A percentile compares a stretch with the other conserved stretches of the same genome.
phyloP scores from a whole-genome alignment of 176 grass and related monocot genomes.

The Olyra latifolia region DNA sequence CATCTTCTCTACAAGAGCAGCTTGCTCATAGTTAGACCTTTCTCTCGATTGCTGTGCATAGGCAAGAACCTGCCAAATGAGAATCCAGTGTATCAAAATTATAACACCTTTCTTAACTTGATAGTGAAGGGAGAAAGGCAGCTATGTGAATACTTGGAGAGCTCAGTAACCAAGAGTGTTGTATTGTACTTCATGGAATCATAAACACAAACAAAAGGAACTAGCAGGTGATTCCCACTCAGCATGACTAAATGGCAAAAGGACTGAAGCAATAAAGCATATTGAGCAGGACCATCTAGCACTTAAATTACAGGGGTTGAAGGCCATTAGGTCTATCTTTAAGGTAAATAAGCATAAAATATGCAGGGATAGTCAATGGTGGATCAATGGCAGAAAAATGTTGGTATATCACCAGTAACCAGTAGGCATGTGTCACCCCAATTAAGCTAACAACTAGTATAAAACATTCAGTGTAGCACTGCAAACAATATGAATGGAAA shows the following conservation, averaged over 20 bases:
- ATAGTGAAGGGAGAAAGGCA: not conserved
- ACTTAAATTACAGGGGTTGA: not conserved
- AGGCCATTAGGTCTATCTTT: not conserved
- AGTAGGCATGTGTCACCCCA: not conserved
- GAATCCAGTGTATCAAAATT: constrained; percentile 22
- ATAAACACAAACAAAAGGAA: not conserved
- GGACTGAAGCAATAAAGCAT: constrained; percentile 11
- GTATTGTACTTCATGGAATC: constrained; percentile 15
- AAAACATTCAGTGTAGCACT: constrained; percentile 9
- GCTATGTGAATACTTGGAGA: not conserved
- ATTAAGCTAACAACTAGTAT: constrained; percentile 1
- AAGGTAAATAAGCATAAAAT: not conserved
- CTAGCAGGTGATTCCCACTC: not conserved
- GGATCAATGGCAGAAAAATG: not conserved
- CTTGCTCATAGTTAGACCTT: constrained; percentile 93
- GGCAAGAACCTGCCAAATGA: constrained; percentile 68
- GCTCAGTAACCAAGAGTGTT: not conserved
- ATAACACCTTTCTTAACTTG: constrained; percentile 15
- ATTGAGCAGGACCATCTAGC: not conserved
- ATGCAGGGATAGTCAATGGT: not conserved
- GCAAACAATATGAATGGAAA: constrained; percentile 17
- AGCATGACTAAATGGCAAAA: not conserved
- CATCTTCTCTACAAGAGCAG: constrained; percentile 88
- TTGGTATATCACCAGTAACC: not conserved
- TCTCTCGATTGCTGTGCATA: constrained; percentile 99